A percentile compares a stretch with the other conserved stretches of the same genome.
Evolutionary conservation across 208 protist genomes (phyloP).

Genomic region (Plasmodiophora brassicae): DNA sequence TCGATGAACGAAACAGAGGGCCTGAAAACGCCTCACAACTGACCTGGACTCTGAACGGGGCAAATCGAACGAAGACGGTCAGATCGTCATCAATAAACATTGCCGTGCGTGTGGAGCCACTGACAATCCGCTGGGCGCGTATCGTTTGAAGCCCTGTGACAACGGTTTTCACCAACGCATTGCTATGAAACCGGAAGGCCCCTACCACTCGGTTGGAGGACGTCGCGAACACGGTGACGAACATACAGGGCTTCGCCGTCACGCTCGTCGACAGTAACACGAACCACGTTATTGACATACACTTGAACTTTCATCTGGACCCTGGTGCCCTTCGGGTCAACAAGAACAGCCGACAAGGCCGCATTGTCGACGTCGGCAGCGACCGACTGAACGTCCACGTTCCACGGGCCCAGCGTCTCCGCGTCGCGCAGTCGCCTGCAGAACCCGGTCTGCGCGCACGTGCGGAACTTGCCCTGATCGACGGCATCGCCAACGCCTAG

Average conservation of each 20-base stretch:
- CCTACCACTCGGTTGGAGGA: neutral
- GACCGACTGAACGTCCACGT: neutral
- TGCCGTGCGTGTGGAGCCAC: neutral
- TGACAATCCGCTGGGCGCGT: neutral
- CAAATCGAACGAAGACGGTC: neutral
- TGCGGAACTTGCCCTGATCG: constrained; percentile 64
- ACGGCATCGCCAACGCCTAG: constrained; percentile 60
- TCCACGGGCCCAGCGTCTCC: neutral
- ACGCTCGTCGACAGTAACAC: neutral
- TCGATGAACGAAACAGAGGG: neutral
- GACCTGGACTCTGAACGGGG: constrained; percentile 17
- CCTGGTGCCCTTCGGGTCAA: too few species aligned
- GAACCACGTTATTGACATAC: neutral
- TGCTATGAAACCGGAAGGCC: neutral
- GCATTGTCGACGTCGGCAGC: neutral
- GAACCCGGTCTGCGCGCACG: constrained; percentile 62
- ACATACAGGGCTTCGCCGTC: neutral
- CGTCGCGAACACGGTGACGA: neutral
- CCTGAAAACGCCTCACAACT: neutral
- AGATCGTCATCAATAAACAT: neutral
- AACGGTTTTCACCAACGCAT: neutral
- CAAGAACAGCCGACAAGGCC: neutral
- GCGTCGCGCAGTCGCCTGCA: constrained; percentile 45
- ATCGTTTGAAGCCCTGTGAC: neutral
- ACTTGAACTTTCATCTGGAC: neutral